Evolutionary conservation across 495 filamentous ascomycete genomes (phyloP), one percentile per base, ranked within the genome.

Genomic region (Lophiostoma macrostomum): DNA sequence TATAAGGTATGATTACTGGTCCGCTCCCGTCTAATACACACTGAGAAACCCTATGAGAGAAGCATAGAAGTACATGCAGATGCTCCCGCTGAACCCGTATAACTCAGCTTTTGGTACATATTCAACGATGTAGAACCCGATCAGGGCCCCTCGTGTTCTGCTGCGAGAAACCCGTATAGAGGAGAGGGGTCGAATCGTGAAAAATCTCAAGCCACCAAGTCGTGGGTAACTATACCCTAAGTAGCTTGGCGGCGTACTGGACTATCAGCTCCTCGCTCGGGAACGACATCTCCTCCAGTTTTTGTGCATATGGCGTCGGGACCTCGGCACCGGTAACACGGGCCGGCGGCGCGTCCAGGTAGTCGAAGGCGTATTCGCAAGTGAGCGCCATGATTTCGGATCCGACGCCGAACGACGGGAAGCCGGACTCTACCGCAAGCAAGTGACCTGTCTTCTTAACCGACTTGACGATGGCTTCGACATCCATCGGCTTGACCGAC

Each of bases 321-420:
- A 97, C 93, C 71, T 96, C 91, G 53, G 93, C 91, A 72, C 91
- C 93, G 49, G 89, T 95, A 63, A 97, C 82, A 71, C 91, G 82
- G 69, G 91, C 85, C 52, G 90, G 93, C 32, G 93, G 93, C 58
- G 88, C 87, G 57, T 95, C 84, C 56, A 98, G 81, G 77, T 94
- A 96, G 76, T 97, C 93, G 71, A 97, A 98, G 53, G 83, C 91
- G 71, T 96, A 97, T 74, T 98, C 93, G 87, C 94, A 94, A 49
- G 88, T 85, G 32, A 95, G 76, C 38, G 93, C 93, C 30, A 98
- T 78, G 64, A 98, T 87, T 76, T 98, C 93, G 46, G 90, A 82
- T 43, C 82, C 77, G 56, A 98, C 89, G 64, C 93, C 93, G 65
- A 90, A 96, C 67, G 85, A 85, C 48, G 93, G 93, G 81, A 90